A percentile compares a stretch with the other conserved stretches of the same genome.
Conservation (phyloP, 371 early-diverging fungal genomes). For the Mucor lusitanicus region DNA sequence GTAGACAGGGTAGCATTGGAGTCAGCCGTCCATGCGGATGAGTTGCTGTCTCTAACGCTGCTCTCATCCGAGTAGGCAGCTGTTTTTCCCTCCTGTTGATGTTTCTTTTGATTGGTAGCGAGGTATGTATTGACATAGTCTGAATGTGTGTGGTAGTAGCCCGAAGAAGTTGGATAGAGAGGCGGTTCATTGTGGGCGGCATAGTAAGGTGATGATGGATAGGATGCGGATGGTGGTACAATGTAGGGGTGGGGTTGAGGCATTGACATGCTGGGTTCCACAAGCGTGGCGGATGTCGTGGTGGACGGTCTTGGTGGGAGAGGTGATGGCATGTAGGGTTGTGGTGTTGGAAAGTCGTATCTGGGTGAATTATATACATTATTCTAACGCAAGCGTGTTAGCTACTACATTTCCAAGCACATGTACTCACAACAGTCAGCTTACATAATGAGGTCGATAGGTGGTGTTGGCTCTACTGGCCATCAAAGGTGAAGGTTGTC, state of each 20-base stretch:
- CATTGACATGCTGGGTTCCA: constrained; percentile 8
- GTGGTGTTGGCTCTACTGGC: constrained; percentile 10
- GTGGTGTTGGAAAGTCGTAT: neutral
- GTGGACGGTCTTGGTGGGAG: neutral
- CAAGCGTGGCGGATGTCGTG: constrained; percentile 1
- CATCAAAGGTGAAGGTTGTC: neutral
- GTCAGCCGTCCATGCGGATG: neutral
- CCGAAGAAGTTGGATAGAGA: neutral
- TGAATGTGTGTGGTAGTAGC: neutral
- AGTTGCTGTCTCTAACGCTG: neutral
- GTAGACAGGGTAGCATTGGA: neutral
- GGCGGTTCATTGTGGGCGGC: neutral
- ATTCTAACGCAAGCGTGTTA: neutral
- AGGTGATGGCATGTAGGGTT: neutral
- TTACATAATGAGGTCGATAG: neutral
- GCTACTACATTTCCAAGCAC: neutral
- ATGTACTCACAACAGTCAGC: neutral
- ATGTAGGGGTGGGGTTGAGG: neutral
- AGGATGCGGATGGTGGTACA: neutral
- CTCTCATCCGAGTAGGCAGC: neutral
- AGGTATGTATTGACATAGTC: constrained; percentile 7
- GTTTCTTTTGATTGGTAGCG: neutral
- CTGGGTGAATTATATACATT: neutral
- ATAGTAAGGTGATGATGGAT: neutral
- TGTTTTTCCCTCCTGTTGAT: constrained; percentile 2